Conservation (phyloP, 805 yeast species). For the Dipodascopsis tothii region DNA sequence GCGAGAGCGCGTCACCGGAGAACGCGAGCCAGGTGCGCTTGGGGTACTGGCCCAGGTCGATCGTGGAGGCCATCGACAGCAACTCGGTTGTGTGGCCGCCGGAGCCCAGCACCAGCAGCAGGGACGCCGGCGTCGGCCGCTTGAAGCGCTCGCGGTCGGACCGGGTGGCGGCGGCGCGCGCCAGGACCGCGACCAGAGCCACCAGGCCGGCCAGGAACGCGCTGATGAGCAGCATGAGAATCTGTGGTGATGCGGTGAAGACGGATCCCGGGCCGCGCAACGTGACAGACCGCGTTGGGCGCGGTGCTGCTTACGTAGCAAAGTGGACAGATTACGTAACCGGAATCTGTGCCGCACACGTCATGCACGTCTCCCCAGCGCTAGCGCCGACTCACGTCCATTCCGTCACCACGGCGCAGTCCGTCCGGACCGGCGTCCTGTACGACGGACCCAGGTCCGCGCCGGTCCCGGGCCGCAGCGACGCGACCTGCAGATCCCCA, state of each 20-base stretch:
- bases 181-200: conserved; percentile 4
- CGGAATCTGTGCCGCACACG: too few species aligned
- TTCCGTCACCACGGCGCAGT: too few species aligned
- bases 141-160: conserved; percentile 29
- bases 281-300: not conserved
- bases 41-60: conserved; percentile 29
- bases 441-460: too few species aligned
- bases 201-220: not conserved
- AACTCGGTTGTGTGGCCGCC: conserved; percentile 30
- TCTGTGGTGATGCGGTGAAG: not conserved
- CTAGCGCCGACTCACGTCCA: too few species aligned
- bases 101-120: not conserved
- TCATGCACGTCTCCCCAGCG: too few species aligned
- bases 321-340: too few species aligned
- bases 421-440: too few species aligned
- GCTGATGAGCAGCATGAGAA: not conserved
- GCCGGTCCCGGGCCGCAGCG: too few species aligned
- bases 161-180: conserved; percentile 1
- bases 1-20: conserved; percentile 47
- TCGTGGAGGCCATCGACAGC: conserved; percentile 53
- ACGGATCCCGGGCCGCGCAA: not conserved
- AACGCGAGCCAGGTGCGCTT: conserved; percentile 36
- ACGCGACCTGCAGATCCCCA: too few species aligned
- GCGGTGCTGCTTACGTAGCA: not conserved
- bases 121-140: conserved; percentile 44